Conservation (phyloP, 1,139 yeast species). For the Blastobotrys proliferans region DNA sequence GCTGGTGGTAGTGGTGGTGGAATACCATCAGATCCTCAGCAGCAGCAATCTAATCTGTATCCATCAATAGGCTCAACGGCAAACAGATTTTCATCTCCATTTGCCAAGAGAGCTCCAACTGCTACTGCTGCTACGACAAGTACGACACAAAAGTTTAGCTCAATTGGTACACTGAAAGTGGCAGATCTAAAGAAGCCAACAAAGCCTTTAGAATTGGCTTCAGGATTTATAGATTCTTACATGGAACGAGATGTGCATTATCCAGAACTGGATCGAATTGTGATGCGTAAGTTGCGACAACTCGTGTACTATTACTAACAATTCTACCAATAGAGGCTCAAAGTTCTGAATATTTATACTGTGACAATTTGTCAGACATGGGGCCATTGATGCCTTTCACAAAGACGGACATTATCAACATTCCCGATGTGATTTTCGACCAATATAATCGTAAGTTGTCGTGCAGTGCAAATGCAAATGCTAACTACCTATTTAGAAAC, state of each 20-base stretch:
- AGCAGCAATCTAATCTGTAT: constrained; percentile 7
- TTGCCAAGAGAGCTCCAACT: constrained; percentile 5
- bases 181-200: constrained; percentile 20
- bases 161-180: constrained; percentile 21
- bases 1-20: too few species aligned
- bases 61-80: constrained; percentile 4
- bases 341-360: constrained; percentile 26
- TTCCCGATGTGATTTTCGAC: constrained; percentile 81
- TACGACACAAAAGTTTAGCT: constrained; percentile 10
- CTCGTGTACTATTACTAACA: background rate
- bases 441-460: constrained; percentile 48
- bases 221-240: constrained; percentile 34
- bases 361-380: constrained; percentile 22
- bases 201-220: constrained; percentile 34
- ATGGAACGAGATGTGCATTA: constrained; percentile 35
- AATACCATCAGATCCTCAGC: constrained; percentile 13
- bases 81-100: background rate
- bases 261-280: constrained; percentile 38
- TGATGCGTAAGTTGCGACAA: constrained; percentile 26
- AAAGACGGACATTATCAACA: constrained; percentile 59
- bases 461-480: too few species aligned
- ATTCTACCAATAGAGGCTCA: constrained; percentile 22
- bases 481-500: constrained; percentile 39
- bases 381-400: constrained; percentile 69
- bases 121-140: constrained; percentile 3